These are phyloP conservation scores for Ambrosiella cleistominuta DNA, from an alignment of 2,329 filamentous ascomycete genomes.

Conservation along the genomic window DNA sequence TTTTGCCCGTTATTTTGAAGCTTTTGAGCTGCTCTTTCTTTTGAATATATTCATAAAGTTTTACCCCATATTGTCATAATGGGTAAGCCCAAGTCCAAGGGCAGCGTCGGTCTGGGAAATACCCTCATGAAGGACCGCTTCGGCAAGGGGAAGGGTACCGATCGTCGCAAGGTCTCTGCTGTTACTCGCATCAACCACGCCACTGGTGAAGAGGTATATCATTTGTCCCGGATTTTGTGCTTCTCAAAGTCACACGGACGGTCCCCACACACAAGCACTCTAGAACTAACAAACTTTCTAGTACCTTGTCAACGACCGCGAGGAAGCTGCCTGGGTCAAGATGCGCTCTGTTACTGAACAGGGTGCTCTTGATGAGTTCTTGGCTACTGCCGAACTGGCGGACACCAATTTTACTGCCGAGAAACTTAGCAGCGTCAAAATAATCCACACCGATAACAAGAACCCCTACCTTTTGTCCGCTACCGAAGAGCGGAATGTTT, in stretches of 20 bases:
- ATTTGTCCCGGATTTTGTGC: background rate
- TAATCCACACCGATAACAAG: constrained; percentile 89
- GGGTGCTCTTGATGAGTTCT: constrained; percentile 86
- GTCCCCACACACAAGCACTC: background rate
- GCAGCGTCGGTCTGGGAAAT: constrained; percentile 85
- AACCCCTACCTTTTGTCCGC: constrained; percentile 85
- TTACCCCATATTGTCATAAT: constrained; percentile 24
- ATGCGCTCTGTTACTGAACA: constrained; percentile 99
- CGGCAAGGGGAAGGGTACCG: constrained; percentile 72
- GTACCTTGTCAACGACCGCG: constrained; percentile 80
- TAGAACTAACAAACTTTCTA: constrained; percentile 20
- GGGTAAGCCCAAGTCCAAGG: constrained; percentile 75
- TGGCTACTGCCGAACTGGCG: constrained; percentile 89
- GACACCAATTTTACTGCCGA: constrained; percentile 97
- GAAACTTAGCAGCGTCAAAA: constrained; percentile 98
- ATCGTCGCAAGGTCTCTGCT: constrained; percentile 51
- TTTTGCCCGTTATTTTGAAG: background rate
- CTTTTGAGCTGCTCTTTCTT: background rate
- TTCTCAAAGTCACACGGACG: background rate
- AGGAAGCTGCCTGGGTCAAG: constrained; percentile 94
- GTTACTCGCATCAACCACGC: constrained; percentile 55
- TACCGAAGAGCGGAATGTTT: constrained; percentile 59
- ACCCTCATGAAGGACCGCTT: constrained; percentile 98
- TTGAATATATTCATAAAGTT: background rate
- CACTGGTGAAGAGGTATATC: constrained; percentile 52